A percentile compares a stretch with the other conserved stretches of the same genome.
phyloP scores from a whole-genome alignment of 768 basidiomycete genomes.

The Paxillus ammoniavirescens region DNA sequence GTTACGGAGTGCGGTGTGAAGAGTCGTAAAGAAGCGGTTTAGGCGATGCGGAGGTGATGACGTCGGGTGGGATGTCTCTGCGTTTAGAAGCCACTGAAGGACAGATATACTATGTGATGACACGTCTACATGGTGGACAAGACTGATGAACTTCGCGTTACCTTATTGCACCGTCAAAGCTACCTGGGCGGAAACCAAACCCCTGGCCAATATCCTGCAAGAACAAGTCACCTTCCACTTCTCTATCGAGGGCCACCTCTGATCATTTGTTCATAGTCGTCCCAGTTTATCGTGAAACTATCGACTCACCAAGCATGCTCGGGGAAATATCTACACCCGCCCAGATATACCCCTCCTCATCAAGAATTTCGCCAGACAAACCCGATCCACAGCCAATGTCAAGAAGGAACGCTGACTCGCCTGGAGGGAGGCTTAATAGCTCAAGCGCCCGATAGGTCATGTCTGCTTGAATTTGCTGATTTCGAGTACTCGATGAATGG shows the following conservation, averaged over 20 bases:
- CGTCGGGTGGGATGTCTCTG: conserved; percentile 86
- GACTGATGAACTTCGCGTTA: conserved; percentile 25
- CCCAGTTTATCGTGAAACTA: background rate
- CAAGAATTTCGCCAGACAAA: conserved; percentile 91
- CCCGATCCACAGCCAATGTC: conserved; percentile 99
- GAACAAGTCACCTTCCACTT: conserved; percentile 95
- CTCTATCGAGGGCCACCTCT: conserved; percentile 96
- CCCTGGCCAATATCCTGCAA: conserved; percentile 98
- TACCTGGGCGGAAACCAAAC: conserved; percentile 93
- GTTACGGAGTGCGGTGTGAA: conserved; percentile 82
- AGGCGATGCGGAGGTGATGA: conserved; percentile 87
- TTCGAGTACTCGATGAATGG: conserved; percentile 67
- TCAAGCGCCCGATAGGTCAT: conserved; percentile 98
- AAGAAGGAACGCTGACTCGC: conserved; percentile 79
- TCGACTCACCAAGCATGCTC: conserved; percentile 85
- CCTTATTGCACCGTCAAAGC: conserved; percentile 98
- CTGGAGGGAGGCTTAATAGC: conserved; percentile 77
- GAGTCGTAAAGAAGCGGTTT: conserved; percentile 88
- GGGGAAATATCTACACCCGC: conserved; percentile 92
- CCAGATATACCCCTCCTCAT: conserved; percentile 93
- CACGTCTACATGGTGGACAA: background rate
- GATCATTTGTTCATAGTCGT: conserved; percentile 1
- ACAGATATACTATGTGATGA: conserved; percentile 80
- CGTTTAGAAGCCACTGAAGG: conserved; percentile 98
- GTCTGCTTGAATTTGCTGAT: conserved; percentile 94